Percentiles rank a stretch among this genome's conserved stretches.
Evolutionary conservation across 2,329 filamentous ascomycete species (phyloP).

Genomic region (Talaromyces islandicus): DNA sequence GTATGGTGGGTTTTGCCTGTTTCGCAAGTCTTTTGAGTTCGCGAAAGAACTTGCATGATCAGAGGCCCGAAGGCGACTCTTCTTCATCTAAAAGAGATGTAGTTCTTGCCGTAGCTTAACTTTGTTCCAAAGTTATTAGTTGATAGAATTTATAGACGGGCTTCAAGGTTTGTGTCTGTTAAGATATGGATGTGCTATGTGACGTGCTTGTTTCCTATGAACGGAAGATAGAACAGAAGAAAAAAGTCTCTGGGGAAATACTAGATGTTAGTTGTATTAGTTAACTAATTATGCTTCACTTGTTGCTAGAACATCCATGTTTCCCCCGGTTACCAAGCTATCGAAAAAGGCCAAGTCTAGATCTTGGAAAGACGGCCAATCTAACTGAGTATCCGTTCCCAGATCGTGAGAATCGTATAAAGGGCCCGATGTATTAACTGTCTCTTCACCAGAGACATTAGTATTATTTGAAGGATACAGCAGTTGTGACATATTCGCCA

Average conservation of each 20-base stretch:
- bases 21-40: slow-evolving; percentile 1
- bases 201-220: not conserved
- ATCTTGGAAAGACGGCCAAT: not conserved
- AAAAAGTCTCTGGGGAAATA: not conserved
- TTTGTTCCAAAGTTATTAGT: not conserved
- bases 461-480: not conserved
- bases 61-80: not conserved
- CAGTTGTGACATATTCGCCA: not conserved
- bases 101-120: slow-evolving; percentile 1
- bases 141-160: not conserved
- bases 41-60: slow-evolving; percentile 5
- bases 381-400: not conserved
- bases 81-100: not conserved
- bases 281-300: not conserved
- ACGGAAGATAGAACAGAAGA: not conserved
- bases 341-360: slow-evolving; percentile 6
- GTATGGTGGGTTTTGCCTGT: not conserved
- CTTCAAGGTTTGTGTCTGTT: not conserved
- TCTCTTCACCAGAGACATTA: not conserved
- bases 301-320: not conserved
- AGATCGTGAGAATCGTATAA: not conserved
- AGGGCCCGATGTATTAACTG: not conserved
- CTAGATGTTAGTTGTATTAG: not conserved
- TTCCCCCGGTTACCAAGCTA: not conserved
- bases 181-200: not conserved